Evolutionary conservation across 2,329 filamentous ascomycete genomes (phyloP), one percentile per base, ranked within the genome.

Genomic region (Pezicula radicicola): DNA sequence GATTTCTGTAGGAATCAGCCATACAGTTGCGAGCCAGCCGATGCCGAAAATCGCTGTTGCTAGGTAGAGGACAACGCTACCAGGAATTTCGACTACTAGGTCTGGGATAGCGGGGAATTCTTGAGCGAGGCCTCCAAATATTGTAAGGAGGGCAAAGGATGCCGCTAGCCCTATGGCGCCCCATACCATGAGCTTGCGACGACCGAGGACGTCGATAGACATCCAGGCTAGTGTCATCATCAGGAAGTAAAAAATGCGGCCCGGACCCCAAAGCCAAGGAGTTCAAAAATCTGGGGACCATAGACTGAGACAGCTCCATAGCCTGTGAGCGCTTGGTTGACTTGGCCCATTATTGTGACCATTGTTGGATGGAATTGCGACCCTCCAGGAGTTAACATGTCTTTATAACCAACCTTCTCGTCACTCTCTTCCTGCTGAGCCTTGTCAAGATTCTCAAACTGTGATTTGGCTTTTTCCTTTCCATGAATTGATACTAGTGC

Each of bases 211-310:
- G 57, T 81, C 79, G 54, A 85, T 81, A 9, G 80, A 70, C 16
- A 82, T 64, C 81, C 81, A 85, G 4, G 81, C 79, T 9, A 81
- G 64, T 1, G 80, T 84, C 81, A 84, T 85, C 57, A 82, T 74
- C 46, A 78, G n/a, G n/a, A n/a, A n/a, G n/a, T n/a, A n/a, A n/a
- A n/a, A n/a, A n/a, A n/a, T n/a, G 81, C 75, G 15, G 66, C 68
- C 4, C 66, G 67, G 35, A 76, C 73, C 16, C 66, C 63, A 62
- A 84, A 82, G 15, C 81, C 80, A 3, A 85, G 75, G 9, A 85
- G 75, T 56, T 81, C 75, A 63, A 85, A 85, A 49, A 85, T 84
- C 57, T 85, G 82, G 2, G 81, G 80, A 0, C 81, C 82, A 52
- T 85, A 85, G 3, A 85, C 81, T 16, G 76, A 80, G 3, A 85